Evolutionary conservation across 371 early-diverging fungal genomes (phyloP).

Genomic region (Mucor irregularis): DNA sequence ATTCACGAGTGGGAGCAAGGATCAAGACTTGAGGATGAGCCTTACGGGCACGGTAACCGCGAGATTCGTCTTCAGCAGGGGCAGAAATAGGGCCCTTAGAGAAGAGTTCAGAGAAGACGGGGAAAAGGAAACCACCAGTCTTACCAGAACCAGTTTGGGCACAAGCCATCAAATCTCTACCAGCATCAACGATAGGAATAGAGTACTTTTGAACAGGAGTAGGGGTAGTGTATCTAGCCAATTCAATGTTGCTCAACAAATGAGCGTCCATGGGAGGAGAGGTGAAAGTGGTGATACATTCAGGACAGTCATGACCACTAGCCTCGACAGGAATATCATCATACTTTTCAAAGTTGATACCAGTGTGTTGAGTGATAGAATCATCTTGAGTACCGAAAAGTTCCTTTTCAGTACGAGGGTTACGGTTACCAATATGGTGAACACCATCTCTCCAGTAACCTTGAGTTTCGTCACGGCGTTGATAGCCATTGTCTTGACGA

Average conservation of each 20-base stretch:
- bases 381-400: slow-evolving; percentile 77
- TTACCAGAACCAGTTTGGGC: slow-evolving; percentile 97
- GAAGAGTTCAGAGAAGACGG: slow-evolving; percentile 89
- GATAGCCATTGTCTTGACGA: slow-evolving; percentile 48
- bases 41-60: slow-evolving; percentile 84
- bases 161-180: slow-evolving; percentile 83
- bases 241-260: slow-evolving; percentile 88
- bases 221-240: slow-evolving; percentile 88
- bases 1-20: slow-evolving; percentile 97
- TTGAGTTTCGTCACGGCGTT: slow-evolving; percentile 52
- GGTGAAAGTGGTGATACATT: slow-evolving; percentile 63
- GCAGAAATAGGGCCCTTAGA: slow-evolving; percentile 79
- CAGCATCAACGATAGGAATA: slow-evolving; percentile 82
- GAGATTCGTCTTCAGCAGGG: slow-evolving; percentile 52
- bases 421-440: slow-evolving; percentile 71
- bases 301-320: slow-evolving; percentile 79
- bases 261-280: slow-evolving; percentile 83
- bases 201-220: slow-evolving; percentile 97
- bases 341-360: slow-evolving; percentile 97
- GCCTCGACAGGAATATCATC: slow-evolving; percentile 96
- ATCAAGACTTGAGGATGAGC: slow-evolving; percentile 82
- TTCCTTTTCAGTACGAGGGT: slow-evolving; percentile 74
- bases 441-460: slow-evolving; percentile 72
- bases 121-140: slow-evolving; percentile 90
- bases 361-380: slow-evolving; percentile 70